Evolutionary conservation across 1,284 basidiomycete genomes (phyloP).

Genomic region (Cryptococcus sp.): DNA sequence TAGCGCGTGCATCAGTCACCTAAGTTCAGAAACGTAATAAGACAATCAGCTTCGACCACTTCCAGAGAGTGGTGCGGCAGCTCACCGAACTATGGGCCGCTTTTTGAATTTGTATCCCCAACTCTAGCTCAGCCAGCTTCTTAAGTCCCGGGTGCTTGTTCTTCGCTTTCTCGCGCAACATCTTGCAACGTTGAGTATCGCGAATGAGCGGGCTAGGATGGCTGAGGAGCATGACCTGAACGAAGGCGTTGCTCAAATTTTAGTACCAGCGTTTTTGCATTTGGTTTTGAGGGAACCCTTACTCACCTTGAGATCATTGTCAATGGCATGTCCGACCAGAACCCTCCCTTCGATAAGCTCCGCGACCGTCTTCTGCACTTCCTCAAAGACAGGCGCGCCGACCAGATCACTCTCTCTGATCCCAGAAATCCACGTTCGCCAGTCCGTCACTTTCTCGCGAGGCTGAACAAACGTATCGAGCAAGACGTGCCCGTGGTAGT

Average conservation of each 20-base stretch:
- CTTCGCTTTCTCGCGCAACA: conserved; percentile 59
- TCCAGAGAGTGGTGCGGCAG: conserved; percentile 5
- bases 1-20: conserved; percentile 91
- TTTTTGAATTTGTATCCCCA: conserved; percentile 80
- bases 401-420: conserved; percentile 75
- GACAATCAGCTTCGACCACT: not conserved
- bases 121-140: conserved; percentile 76
- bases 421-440: conserved; percentile 88
- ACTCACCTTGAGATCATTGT: conserved; percentile 83
- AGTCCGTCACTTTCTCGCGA: conserved; percentile 87
- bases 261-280: too few species aligned
- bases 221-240: conserved; percentile 80
- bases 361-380: conserved; percentile 79
- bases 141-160: conserved; percentile 72
- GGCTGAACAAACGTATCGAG: conserved; percentile 87
- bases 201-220: conserved; percentile 77
- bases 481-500: conserved; percentile 78
- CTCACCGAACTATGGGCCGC: conserved; percentile 84
- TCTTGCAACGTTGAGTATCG: conserved; percentile 73
- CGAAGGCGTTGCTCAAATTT: too few species aligned
- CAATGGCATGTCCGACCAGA: conserved; percentile 89
- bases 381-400: conserved; percentile 75
- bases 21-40: conserved; percentile 40
- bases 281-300: not conserved
- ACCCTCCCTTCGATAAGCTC: conserved; percentile 76